Base-by-base conservation (phyloP, 2,329 filamentous ascomycete genomes). In the Verticillium isaacii region DNA sequence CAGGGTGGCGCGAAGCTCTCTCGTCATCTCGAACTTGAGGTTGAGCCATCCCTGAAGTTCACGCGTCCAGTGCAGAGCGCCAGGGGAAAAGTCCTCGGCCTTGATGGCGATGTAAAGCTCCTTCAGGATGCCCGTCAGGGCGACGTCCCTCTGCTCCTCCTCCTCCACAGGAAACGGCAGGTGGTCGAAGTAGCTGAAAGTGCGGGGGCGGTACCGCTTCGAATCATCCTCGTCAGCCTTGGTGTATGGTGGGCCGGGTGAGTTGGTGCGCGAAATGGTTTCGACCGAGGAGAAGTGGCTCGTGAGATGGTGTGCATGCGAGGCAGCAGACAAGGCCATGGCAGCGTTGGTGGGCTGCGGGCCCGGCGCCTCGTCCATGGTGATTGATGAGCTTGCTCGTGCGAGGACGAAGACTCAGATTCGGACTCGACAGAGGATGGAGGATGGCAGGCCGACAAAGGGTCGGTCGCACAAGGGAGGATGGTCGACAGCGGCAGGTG, bases 1-100 rank as follows among this genome's bases (percentile, higher is more conserved):
- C 34, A 99, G 85, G 75, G 87, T 92, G 57, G 93, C 88, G 62
- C 96, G 85, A 67, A 93, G 88, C 72, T 90, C 89, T 69, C 91
- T 87, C 57, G 92, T 92, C 73, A 97, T 92, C 78, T 99, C 94
- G 73, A 99, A 99, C 82, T 99, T 99, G 76, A 99, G 87, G 60
- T 90, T 91, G 67, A 99, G 83, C 95, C 96, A 99, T 76, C 90
- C 92, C 72, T 93, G 88, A 57, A 99, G 88, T 84, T 99, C 95
- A 68, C 94, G 88, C 17, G 95, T 97, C 95, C 95, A 99, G 77
- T 99, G 94, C 64, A 97, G 83, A 32, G 94, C 95, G 37, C 95
- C 95, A 0, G 94, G 92, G 29, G 90, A 89, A 76, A 98, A 98
- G 76, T 99, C 95, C 67, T 97, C 93, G 3, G 95, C 90, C 72